These are phyloP conservation scores for Boletus reticulatus DNA, from an alignment of 768 basidiomycete genomes.

Conservation along the genomic window DNA sequence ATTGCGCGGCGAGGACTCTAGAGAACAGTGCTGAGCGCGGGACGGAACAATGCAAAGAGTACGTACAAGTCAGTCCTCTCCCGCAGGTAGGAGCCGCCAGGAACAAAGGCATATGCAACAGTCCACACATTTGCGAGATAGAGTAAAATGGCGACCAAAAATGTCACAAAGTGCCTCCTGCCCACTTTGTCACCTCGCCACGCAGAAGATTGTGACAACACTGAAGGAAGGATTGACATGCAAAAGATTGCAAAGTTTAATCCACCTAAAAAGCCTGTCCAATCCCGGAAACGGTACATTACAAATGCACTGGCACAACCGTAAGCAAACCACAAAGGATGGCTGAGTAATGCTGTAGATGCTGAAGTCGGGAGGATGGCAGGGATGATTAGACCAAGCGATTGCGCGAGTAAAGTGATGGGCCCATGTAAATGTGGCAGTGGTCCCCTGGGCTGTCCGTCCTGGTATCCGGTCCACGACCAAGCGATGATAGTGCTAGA, in stretches of 20 bases:
- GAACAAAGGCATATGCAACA: conserved; percentile 89
- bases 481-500: conserved; percentile 77
- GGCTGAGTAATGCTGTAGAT: conserved; percentile 32
- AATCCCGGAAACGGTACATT: conserved; percentile 60
- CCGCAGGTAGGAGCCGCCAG: conserved; percentile 69
- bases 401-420: conserved; percentile 63
- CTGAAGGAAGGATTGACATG: conserved; percentile 58
- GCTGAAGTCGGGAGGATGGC: conserved; percentile 25
- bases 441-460: conserved; percentile 61
- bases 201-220: conserved; percentile 47
- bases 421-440: conserved; percentile 69
- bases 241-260: conserved; percentile 59
- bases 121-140: conserved; percentile 75
- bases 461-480: conserved; percentile 87
- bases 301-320: conserved; percentile 52
- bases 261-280: conserved; percentile 71
- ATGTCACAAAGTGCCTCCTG: conserved; percentile 52
- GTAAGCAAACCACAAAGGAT: conserved; percentile 53
- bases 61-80: conserved; percentile 76
- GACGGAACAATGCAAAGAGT: neutral
- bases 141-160: conserved; percentile 60
- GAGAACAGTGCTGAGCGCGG: neutral
- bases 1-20: conserved; percentile 56
- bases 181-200: conserved; percentile 38
- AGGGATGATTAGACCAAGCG: conserved; percentile 50